Base-by-base conservation (phyloP, 495 filamentous ascomycete genomes). In the Hyaloscypha bicolor region DNA sequence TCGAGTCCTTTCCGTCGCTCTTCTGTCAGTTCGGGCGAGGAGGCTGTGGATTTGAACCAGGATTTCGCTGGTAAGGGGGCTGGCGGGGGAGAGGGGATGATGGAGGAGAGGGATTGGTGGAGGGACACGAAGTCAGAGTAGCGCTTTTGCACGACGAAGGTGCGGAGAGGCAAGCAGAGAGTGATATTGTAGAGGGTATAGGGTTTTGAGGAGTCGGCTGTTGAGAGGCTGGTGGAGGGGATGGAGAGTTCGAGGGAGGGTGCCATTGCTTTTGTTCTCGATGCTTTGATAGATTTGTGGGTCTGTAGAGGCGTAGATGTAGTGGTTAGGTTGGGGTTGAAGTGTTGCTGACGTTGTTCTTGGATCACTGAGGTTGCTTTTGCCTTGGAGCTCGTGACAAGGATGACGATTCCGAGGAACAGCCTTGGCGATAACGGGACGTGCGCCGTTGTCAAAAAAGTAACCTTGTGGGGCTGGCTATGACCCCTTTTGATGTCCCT, bases 121-220 rank as follows among this genome's bases (percentile, higher is more conserved):
- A 99, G 89, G 66, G 85, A 76, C 56, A 82, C 79, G 79, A 99
- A 98, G 76, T 98, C 96, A 63, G 90, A 94, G 85, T 97, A 99
- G 72, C 95, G 93, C 79, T 97, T 97, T 68, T 90, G 87, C 67
- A 97, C 83, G 73, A 89, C 90, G 75, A 93, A 92, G 62, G 92
- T 93, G 66, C 93, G 91, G 61, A 99, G 87, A 9, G 95, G 93
- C 4, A 94, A 88, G 66, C 91, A 90, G 70, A 97, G 83, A 39
- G 88, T 89, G 76, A 98, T 93, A 82, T 95, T 92, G 84, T 98
- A 99, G 78, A 92, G 79, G 1, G 95, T 98, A 82, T 90, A 92
- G 1, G 92, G 88, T 71, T 94, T 95, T 22, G 45, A 52, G 55
- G n/a, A 30, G 32, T 82, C 77, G 37, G 80, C 81, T 55, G 82